Percentiles rank a stretch among this genome's conserved stretches.
Evolutionary conservation across 768 basidiomycete species (phyloP).

Genomic region (Xerocomellus dryophilus): DNA sequence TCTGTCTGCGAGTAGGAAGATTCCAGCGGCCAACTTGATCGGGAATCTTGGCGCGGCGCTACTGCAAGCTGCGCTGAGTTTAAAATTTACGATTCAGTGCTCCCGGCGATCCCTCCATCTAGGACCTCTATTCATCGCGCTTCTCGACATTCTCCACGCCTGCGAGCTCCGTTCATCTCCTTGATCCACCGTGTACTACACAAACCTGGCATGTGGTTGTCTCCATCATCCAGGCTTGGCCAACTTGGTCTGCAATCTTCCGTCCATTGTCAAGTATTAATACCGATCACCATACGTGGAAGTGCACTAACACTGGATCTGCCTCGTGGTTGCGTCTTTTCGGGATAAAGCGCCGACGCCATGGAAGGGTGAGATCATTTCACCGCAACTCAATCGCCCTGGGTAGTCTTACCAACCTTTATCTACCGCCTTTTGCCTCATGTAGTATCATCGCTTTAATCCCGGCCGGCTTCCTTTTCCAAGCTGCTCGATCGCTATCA

Average conservation of each 20-base stretch:
- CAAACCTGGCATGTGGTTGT: constrained; percentile 9
- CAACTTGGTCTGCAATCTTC: neutral
- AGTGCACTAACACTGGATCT: neutral
- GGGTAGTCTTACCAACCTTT: neutral
- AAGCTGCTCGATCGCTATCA: neutral
- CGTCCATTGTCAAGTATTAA: neutral
- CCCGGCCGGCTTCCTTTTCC: constrained; percentile 5
- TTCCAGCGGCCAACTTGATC: constrained; percentile 14
- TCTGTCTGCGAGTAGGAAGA: neutral
- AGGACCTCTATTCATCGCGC: neutral
- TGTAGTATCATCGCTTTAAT: neutral
- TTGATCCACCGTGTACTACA: constrained; percentile 1
- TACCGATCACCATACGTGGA: constrained; percentile 3
- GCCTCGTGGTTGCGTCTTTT: constrained; percentile 4
- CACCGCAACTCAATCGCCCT: constrained; percentile 10
- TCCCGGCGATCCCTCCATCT: constrained; percentile 1
- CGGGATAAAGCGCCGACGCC: neutral
- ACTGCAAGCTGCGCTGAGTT: constrained; percentile 12
- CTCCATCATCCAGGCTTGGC: neutral
- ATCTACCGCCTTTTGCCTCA: constrained; percentile 4
- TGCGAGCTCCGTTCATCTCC: neutral
- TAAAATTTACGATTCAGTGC: constrained; percentile 19
- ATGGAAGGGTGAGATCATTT: constrained; percentile 8
- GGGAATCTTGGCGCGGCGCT: constrained; percentile 19
- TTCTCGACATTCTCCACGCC: neutral